Evolutionary conservation across 2,329 filamentous ascomycete genomes (phyloP).

Genomic region (Xenosphaeropsis pyriputrescens): DNA sequence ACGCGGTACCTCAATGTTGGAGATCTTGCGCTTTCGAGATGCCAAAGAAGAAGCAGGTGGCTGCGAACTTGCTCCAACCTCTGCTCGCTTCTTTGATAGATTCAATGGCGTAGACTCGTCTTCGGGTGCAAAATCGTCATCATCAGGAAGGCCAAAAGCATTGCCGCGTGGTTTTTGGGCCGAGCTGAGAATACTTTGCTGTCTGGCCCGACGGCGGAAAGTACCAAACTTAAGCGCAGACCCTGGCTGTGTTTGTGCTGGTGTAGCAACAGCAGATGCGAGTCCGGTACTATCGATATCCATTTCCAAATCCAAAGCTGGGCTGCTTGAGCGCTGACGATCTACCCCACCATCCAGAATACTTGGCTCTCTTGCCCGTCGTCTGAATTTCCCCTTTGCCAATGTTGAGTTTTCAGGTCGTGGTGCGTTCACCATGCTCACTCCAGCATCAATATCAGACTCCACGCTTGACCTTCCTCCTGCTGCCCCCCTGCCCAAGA

Average conservation of each 20-base stretch:
- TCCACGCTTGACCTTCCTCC: slow-evolving; percentile 14
- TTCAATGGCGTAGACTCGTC: slow-evolving; percentile 55
- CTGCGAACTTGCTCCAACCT: slow-evolving; percentile 11
- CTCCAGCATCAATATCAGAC: slow-evolving; percentile 13
- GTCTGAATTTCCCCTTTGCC: slow-evolving; percentile 28
- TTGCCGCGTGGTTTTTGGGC: slow-evolving; percentile 17
- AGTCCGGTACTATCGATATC: too few relatives aligned
- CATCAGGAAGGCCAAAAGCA: slow-evolving; percentile 23
- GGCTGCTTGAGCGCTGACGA: too few relatives aligned
- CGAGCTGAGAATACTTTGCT: slow-evolving; percentile 44
- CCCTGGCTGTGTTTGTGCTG: not conserved
- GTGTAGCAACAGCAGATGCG: not conserved
- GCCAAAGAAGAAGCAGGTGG: slow-evolving; percentile 19
- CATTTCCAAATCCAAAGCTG: too few relatives aligned
- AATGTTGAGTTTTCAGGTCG: slow-evolving; percentile 12
- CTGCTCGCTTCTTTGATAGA: slow-evolving; percentile 24
- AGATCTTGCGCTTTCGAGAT: slow-evolving; percentile 38
- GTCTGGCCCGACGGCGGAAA: slow-evolving; percentile 40
- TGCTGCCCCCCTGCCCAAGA: slow-evolving; percentile 10
- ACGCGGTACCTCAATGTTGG: slow-evolving; percentile 11
- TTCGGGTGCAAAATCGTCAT: slow-evolving; percentile 42
- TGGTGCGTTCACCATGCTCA: slow-evolving; percentile 13
- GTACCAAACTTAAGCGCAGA: slow-evolving; percentile 21
- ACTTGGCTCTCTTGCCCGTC: slow-evolving; percentile 43
- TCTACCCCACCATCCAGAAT: slow-evolving; percentile 29